Conservation (phyloP, 257 asterid genomes). For the Rehmannia glutinosa region DNA sequence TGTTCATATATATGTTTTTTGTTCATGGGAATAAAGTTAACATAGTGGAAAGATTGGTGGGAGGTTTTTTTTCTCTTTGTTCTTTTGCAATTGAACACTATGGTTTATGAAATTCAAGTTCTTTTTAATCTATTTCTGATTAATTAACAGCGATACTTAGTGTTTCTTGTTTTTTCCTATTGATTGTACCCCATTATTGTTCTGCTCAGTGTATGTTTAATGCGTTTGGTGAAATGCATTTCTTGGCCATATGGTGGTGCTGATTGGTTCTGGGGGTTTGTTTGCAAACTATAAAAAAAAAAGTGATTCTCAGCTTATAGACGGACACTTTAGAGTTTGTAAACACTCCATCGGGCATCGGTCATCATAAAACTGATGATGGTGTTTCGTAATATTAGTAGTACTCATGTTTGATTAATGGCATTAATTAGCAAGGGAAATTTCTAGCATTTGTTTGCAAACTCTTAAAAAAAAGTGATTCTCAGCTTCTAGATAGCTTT, state of each 20-base stretch:
- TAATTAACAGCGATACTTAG: constrained; percentile 3
- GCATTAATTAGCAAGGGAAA: not conserved
- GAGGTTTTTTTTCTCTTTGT: constrained; percentile 12
- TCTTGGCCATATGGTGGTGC: not conserved
- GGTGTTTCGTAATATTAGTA: no score
- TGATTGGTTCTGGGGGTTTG: not conserved
- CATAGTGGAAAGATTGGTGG: constrained; percentile 28
- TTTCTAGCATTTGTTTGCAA: not conserved
- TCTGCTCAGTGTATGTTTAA: not conserved
- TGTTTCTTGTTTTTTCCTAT: not conserved
- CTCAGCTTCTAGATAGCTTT: no score
- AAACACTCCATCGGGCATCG: no score
- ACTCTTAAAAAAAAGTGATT: no score
- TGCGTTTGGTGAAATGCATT: no score
- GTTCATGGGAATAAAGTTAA: constrained; percentile 35
- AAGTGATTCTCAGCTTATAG: not conserved
- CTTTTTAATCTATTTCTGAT: constrained; percentile 8
- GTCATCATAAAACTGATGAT: not conserved
- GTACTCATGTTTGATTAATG: not conserved
- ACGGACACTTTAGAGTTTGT: no score
- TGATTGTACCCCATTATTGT: no score
- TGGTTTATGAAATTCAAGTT: constrained; percentile 19
- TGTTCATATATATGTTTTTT: constrained; percentile 33
- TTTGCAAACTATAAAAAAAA: no score
- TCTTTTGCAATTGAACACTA: constrained; percentile 1